Percentiles rank a stretch among this genome's conserved stretches.
These are phyloP conservation scores for Helminthosporium solani DNA, from an alignment of 2,329 filamentous ascomycete species.

Conservation along the genomic window DNA sequence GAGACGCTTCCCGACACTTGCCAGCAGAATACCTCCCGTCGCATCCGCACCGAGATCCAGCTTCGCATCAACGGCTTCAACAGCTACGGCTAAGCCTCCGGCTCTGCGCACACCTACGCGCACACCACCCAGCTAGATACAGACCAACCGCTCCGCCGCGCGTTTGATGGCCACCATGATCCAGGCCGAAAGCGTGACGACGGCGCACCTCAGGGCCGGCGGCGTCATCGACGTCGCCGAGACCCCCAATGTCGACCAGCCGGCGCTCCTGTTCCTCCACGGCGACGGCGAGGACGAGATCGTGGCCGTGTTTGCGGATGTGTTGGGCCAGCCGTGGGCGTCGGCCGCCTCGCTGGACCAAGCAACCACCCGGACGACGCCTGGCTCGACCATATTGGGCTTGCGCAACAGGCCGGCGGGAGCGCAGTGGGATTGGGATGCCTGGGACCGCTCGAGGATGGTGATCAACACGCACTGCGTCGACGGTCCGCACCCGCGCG, in stretches of 20 bases:
- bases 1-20: conserved; percentile 29
- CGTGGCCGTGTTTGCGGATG: conserved; percentile 73
- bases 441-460: conserved; percentile 61
- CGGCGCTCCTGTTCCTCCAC: conserved; percentile 60
- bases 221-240: conserved; percentile 38
- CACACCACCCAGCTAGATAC: too few species aligned
- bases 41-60: conserved; percentile 42
- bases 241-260: conserved; percentile 34
- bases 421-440: conserved; percentile 58
- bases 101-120: conserved; percentile 14
- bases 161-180: conserved; percentile 43
- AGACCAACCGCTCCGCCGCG: conserved; percentile 4
- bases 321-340: conserved; percentile 71
- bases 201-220: conserved; percentile 33
- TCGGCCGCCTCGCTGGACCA: conserved; percentile 58
- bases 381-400: conserved; percentile 68
- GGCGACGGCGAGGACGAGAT: conserved; percentile 71
- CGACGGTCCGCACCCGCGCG: conserved; percentile 62
- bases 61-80: conserved; percentile 47
- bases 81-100: conserved; percentile 40
- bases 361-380: conserved; percentile 54
- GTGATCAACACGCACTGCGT: conserved; percentile 77
- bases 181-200: conserved; percentile 34
- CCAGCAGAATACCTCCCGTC: conserved; percentile 42
- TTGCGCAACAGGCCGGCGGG: conserved; percentile 60